A percentile compares a stretch with the other conserved stretches of the same genome.
Evolutionary conservation across 495 filamentous ascomycete genomes (phyloP).

Genomic region (Penicillium macrosclerotiorum): DNA sequence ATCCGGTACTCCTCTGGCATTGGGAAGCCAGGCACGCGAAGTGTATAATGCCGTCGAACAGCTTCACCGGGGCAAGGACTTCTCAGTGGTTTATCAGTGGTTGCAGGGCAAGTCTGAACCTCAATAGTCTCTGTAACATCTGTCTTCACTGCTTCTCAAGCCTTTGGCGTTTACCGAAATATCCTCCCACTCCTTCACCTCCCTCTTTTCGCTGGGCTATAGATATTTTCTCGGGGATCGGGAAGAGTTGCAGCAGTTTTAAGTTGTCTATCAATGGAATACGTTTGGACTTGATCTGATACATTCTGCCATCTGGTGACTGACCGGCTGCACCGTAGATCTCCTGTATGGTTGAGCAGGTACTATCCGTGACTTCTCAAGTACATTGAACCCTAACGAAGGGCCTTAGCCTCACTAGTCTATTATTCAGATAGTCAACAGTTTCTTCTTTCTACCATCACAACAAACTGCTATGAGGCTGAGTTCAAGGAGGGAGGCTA

Average conservation of each 20-base stretch:
- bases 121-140: background rate
- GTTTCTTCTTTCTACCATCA: too few species aligned
- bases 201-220: slow-evolving; percentile 1
- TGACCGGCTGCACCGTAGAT: too few species aligned
- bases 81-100: slow-evolving; percentile 82
- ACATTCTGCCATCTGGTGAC: too few species aligned
- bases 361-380: too few species aligned
- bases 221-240: background rate
- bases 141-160: background rate
- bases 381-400: too few species aligned
- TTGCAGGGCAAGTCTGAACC: slow-evolving; percentile 45
- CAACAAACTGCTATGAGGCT: too few species aligned
- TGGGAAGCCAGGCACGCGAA: slow-evolving; percentile 61
- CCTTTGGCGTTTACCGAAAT: background rate
- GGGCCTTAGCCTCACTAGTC: too few species aligned
- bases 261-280: too few species aligned
- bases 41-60: slow-evolving; percentile 66
- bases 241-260: background rate
- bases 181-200: background rate
- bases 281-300: too few species aligned
- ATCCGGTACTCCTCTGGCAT: slow-evolving; percentile 60
- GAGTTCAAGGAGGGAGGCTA: too few species aligned
- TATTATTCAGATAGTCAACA: background rate
- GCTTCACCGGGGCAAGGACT: slow-evolving; percentile 70
- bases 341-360: too few species aligned